phyloP scores from a whole-genome alignment of 1,284 basidiomycete species.

The Malassezia nana region DNA sequence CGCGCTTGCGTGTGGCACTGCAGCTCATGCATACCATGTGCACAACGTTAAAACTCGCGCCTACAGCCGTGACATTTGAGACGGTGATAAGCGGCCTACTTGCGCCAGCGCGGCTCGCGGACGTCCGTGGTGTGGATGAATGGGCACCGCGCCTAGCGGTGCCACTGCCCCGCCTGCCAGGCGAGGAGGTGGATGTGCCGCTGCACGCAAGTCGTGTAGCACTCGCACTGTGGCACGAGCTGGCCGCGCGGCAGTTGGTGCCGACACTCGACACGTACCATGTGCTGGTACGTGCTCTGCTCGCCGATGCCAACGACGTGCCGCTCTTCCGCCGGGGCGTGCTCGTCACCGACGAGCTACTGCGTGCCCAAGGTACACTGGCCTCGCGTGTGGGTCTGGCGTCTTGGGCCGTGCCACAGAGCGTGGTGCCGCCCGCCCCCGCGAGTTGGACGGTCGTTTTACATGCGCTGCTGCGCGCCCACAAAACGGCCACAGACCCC shows the following conservation, averaged over 20 bases:
- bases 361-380: slow-evolving; percentile 7
- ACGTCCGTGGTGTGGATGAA: slow-evolving; percentile 15
- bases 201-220: slow-evolving; percentile 18
- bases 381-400: background rate
- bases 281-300: slow-evolving; percentile 6
- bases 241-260: slow-evolving; percentile 18
- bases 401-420: background rate
- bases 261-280: slow-evolving; percentile 18
- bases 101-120: slow-evolving; percentile 14
- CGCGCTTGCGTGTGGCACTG: slow-evolving; percentile 26
- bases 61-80: slow-evolving; percentile 31
- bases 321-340: slow-evolving; percentile 4
- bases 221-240: slow-evolving; percentile 24
- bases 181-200: background rate
- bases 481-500: background rate
- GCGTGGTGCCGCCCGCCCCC: background rate
- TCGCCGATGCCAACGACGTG: background rate
- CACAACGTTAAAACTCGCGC: slow-evolving; percentile 23
- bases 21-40: slow-evolving; percentile 31
- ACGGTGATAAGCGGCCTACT: slow-evolving; percentile 25
- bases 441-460: slow-evolving; percentile 9
- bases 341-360: slow-evolving; percentile 11
- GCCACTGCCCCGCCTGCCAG: background rate
- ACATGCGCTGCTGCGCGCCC: background rate
- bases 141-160: slow-evolving; percentile 3